phyloP scores from a whole-genome alignment of 257 asterid genomes.

The Solanum microdontum region DNA sequence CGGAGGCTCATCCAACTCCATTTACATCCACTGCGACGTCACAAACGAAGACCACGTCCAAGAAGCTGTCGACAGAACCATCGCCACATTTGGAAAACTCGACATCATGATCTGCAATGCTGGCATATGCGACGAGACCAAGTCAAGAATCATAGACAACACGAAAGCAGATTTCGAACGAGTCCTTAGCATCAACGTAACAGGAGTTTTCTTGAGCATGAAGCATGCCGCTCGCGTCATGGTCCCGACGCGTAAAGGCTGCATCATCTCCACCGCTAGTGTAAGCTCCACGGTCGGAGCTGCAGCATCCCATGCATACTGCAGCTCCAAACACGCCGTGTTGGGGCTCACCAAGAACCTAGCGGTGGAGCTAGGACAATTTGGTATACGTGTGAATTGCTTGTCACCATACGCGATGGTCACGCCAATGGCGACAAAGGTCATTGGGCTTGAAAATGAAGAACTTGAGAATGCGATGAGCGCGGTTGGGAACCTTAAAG shows the following conservation, averaged over 20 bases:
- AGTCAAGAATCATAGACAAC: constrained; percentile 17
- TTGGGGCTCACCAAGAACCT: constrained; percentile 36
- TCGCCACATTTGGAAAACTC: constrained; percentile 32
- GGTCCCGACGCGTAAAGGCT: constrained; percentile 32
- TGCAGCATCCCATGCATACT: constrained; percentile 31
- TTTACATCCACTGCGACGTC: constrained; percentile 44
- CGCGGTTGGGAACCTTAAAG: constrained; percentile 23
- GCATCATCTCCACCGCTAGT: constrained; percentile 39
- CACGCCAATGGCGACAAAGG: constrained; percentile 21
- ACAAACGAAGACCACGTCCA: constrained; percentile 31
- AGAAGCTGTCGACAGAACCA: constrained; percentile 24
- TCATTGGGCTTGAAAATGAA: constrained; percentile 19
- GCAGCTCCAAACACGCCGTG: constrained; percentile 47
- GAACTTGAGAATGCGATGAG: constrained; percentile 8
- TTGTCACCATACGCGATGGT: constrained; percentile 31
- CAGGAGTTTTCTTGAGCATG: constrained; percentile 43
- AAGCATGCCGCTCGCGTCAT: constrained; percentile 50
- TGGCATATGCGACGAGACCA: constrained; percentile 15
- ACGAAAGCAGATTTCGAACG: constrained; percentile 26
- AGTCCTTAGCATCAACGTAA: constrained; percentile 22
- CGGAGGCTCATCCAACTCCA: constrained; percentile 17
- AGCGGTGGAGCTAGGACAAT: constrained; percentile 41
- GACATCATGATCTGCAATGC: constrained; percentile 62
- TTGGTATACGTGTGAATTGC: constrained; percentile 45
- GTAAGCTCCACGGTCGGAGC: constrained; percentile 24